Evolutionary conservation across 2,329 filamentous ascomycete genomes (phyloP).

Genomic region (Hirsutella thompsonii): DNA sequence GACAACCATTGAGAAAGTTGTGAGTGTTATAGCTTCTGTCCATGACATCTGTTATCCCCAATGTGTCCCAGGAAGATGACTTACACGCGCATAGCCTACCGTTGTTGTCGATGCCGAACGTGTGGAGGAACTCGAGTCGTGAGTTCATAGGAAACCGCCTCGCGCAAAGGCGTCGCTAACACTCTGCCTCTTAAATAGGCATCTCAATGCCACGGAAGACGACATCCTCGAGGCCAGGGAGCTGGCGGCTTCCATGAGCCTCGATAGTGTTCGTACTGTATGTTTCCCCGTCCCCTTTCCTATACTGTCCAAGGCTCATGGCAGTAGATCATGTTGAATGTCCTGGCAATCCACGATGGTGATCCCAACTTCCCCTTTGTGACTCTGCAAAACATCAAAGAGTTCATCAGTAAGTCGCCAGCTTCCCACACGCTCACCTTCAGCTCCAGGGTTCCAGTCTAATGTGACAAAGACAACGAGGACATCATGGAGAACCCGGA

Average conservation of each 20-base stretch:
- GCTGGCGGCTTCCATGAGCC: conserved; percentile 18
- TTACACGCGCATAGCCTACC: too few relatives aligned
- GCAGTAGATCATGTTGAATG: conserved; percentile 18
- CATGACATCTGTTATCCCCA: too few relatives aligned
- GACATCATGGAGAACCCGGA: conserved; percentile 21
- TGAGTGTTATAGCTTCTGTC: neutral
- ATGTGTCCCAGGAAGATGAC: too few relatives aligned
- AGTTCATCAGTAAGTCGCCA: conserved; percentile 19
- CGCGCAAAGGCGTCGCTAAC: neutral
- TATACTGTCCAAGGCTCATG: neutral
- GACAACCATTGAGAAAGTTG: neutral
- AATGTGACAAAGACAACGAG: conserved; percentile 10
- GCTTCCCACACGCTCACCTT: neutral
- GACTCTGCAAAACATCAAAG: conserved; percentile 20
- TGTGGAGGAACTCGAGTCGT: too few relatives aligned
- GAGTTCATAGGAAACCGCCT: neutral
- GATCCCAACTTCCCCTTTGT: conserved; percentile 25
- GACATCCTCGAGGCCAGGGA: conserved; percentile 31
- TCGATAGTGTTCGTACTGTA: conserved; percentile 20
- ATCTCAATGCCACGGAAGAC: conserved; percentile 25
- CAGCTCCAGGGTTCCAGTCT: neutral
- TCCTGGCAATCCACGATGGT: conserved; percentile 19
- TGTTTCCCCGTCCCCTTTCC: neutral
- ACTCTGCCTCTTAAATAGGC: neutral
- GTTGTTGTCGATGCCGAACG: too few relatives aligned